Conservation (phyloP, 192 early-diverging fungal genomes). For the Coemansia sp. region DNA sequence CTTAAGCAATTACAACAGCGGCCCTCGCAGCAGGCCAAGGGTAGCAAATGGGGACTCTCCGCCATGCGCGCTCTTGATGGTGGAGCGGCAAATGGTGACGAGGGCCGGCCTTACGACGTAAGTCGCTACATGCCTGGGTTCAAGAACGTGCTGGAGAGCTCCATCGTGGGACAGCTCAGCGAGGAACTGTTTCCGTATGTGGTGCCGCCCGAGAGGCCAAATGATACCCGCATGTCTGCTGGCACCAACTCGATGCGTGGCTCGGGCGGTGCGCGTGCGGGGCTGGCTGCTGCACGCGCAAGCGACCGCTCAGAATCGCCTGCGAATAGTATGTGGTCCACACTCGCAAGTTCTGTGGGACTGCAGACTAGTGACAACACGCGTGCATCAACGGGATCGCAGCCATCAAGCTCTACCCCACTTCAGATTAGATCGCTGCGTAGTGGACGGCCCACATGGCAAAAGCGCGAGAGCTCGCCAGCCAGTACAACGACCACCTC, state of each 20-base stretch:
- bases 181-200: conserved; percentile 55
- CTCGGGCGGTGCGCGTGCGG: conserved; percentile 23
- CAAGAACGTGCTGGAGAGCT: conserved; percentile 46
- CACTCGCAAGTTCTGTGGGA: conserved; percentile 39
- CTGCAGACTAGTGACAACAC: conserved; percentile 25
- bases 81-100: conserved; percentile 20
- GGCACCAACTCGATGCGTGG: conserved; percentile 19
- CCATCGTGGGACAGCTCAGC: conserved; percentile 44
- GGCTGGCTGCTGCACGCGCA: conserved; percentile 14
- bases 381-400: conserved; percentile 25
- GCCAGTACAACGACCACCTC: conserved; percentile 15
- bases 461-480: conserved; percentile 53
- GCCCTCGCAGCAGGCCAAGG: conserved; percentile 31
- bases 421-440: conserved; percentile 51
- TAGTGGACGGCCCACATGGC: conserved; percentile 49
- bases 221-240: conserved; percentile 15
- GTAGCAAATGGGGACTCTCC: conserved; percentile 45
- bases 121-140: conserved; percentile 48
- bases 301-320: conserved; percentile 35
- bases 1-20: conserved; percentile 43
- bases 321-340: conserved; percentile 51
- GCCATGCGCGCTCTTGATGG: conserved; percentile 23
- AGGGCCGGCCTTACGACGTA: conserved; percentile 38
- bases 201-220: conserved; percentile 48
- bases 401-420: conserved; percentile 15